A percentile compares a stretch with the other conserved stretches of the same genome.
phyloP scores from a whole-genome alignment of 2,329 filamentous ascomycete genomes.

The Hysterium pulicare region DNA sequence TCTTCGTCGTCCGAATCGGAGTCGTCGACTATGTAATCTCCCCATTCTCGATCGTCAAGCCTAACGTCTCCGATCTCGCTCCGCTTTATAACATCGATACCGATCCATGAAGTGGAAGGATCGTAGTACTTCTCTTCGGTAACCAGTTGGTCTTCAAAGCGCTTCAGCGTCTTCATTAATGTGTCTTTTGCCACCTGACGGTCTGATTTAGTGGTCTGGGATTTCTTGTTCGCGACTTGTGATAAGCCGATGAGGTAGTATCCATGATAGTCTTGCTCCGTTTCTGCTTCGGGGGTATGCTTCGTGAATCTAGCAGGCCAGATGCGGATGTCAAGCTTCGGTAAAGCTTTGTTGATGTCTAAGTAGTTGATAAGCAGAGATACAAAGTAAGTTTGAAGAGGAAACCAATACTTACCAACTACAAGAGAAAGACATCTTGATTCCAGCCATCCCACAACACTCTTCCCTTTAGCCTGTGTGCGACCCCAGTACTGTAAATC shows the following conservation, averaged over 20 bases:
- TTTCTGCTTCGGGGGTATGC: conserved; percentile 14
- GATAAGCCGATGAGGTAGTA: conserved; percentile 61
- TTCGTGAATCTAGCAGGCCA: conserved; percentile 60
- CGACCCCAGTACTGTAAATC: conserved; percentile 65
- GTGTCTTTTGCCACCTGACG: conserved; percentile 42
- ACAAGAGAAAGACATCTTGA: conserved; percentile 58
- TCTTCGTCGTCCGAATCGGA: conserved; percentile 42
- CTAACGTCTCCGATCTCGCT: conserved; percentile 38
- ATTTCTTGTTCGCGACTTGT: conserved; percentile 7
- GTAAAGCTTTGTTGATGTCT: conserved; percentile 56
- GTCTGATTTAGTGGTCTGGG: conserved; percentile 31
- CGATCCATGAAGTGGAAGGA: conserved; percentile 31
- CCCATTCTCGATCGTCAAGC: conserved; percentile 51
- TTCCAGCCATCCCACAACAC: conserved; percentile 62
- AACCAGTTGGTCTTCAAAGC: conserved; percentile 34
- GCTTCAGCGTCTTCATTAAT: conserved; percentile 38
- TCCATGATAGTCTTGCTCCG: conserved; percentile 55
- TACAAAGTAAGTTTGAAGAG: background rate
- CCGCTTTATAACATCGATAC: conserved; percentile 27
- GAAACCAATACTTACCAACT: conserved; percentile 48
- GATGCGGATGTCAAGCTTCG: conserved; percentile 53
- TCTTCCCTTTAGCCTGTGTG: conserved; percentile 52
- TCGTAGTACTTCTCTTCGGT: conserved; percentile 37
- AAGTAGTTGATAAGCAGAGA: conserved; percentile 7
- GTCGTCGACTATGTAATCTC: conserved; percentile 44